Conservation (phyloP, 257 asterid species). For the Orobanche coerulescens region DNA sequence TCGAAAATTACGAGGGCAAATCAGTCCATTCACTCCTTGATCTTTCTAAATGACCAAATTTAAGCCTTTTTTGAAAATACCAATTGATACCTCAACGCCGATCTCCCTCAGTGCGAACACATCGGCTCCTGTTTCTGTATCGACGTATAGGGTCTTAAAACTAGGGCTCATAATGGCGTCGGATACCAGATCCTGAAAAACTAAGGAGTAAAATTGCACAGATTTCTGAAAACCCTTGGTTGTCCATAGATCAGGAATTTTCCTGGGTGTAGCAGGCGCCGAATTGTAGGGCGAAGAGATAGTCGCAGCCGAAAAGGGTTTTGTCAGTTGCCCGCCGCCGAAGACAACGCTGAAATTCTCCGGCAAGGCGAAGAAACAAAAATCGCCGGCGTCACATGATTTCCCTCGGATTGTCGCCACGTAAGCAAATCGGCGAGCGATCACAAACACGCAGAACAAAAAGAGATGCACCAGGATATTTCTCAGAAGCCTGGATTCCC, state of each 20-base stretch:
- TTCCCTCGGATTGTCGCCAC: constrained; percentile 79
- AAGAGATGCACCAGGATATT: constrained; percentile 66
- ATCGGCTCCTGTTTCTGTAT: constrained; percentile 62
- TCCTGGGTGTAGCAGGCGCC: constrained; percentile 46
- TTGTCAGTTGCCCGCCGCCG: constrained; percentile 35
- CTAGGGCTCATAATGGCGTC: constrained; percentile 53
- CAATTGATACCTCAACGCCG: constrained; percentile 68
- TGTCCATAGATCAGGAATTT: constrained; percentile 69
- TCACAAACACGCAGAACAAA: constrained; percentile 51
- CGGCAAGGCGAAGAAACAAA: constrained; percentile 84
- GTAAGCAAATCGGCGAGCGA: constrained; percentile 73
- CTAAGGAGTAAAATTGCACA: constrained; percentile 51
- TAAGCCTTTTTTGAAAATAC: constrained; percentile 52
- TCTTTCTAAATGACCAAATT: no score
- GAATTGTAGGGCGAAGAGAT: constrained; percentile 27
- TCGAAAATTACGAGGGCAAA: no score
- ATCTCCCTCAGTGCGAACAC: constrained; percentile 75
- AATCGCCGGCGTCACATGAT: constrained; percentile 78
- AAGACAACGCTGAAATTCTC: constrained; percentile 44
- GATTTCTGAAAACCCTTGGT: constrained; percentile 55
- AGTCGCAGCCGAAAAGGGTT: constrained; percentile 41
- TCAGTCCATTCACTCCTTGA: no score
- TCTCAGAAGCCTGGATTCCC: constrained; percentile 51
- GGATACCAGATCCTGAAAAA: constrained; percentile 70
- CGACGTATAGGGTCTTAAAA: constrained; percentile 65